Percentiles rank a stretch among this genome's conserved stretches.
Evolutionary conservation across 1,284 basidiomycete genomes (phyloP).

Genomic region (Trametes versicolor): DNA sequence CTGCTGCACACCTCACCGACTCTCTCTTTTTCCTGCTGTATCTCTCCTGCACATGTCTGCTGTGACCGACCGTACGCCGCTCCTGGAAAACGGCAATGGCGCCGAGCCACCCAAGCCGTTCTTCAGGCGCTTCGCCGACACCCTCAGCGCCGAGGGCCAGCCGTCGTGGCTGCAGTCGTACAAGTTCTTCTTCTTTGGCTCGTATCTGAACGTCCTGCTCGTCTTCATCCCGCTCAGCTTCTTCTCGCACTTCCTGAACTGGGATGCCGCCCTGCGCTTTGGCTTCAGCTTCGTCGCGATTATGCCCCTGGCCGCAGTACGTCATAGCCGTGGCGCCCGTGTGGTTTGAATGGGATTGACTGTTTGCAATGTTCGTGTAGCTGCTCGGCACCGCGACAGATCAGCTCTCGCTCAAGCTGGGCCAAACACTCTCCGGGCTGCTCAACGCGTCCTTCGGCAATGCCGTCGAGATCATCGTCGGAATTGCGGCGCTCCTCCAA

Average conservation of each 20-base stretch:
- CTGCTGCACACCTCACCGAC: background rate
- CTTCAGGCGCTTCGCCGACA: constrained; percentile 48
- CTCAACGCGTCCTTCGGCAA: constrained; percentile 89
- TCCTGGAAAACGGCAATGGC: constrained; percentile 55
- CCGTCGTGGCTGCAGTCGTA: constrained; percentile 71
- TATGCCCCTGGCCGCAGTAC: constrained; percentile 85
- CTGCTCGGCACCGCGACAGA: constrained; percentile 89
- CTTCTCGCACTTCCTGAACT: constrained; percentile 67
- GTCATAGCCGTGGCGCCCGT: constrained; percentile 25
- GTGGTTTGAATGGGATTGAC: constrained; percentile 8
- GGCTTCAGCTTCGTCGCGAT: constrained; percentile 87
- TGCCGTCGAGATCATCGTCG: constrained; percentile 88
- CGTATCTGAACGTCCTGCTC: constrained; percentile 83
- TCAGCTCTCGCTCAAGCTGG: constrained; percentile 82
- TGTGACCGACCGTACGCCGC: constrained; percentile 48
- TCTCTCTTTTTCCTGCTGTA: constrained; percentile 1
- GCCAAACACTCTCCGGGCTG: constrained; percentile 86
- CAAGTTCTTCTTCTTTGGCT: constrained; percentile 73
- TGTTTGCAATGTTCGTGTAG: constrained; percentile 35
- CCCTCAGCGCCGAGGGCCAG: constrained; percentile 67
- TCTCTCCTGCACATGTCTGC: constrained; percentile 39
- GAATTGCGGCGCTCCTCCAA: constrained; percentile 85
- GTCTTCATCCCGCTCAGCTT: constrained; percentile 63
- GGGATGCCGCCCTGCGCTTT: constrained; percentile 89
- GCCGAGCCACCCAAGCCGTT: constrained; percentile 44